Conservation (phyloP, 495 filamentous ascomycete genomes). For the Hypoxylon fragiforme region DNA sequence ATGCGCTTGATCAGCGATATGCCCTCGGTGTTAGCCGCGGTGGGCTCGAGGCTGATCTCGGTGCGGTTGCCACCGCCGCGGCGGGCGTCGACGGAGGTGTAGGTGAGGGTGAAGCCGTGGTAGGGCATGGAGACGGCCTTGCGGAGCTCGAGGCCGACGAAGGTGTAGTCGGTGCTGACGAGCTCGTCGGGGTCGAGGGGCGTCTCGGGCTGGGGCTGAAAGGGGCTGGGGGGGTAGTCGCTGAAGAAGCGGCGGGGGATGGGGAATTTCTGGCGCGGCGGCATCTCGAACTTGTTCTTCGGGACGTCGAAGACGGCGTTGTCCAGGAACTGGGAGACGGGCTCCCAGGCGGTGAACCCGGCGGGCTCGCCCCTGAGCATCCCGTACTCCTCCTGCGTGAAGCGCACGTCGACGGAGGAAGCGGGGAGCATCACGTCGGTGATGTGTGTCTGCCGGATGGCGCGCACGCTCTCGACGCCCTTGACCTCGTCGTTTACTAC, state of each 20-base stretch:
- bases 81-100: constrained; percentile 50
- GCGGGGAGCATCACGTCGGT: constrained; percentile 44
- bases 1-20: too few species aligned
- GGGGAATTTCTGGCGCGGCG: constrained; percentile 39
- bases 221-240: background rate
- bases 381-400: constrained; percentile 42
- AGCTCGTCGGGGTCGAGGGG: constrained; percentile 13
- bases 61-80: constrained; percentile 43
- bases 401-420: constrained; percentile 43
- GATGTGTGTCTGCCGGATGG: constrained; percentile 15
- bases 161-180: constrained; percentile 47
- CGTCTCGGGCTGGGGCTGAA: background rate
- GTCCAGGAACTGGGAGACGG: constrained; percentile 43
- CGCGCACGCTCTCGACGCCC: constrained; percentile 28
- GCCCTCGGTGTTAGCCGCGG: constrained; percentile 1
- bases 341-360: constrained; percentile 28
- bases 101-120: constrained; percentile 44
- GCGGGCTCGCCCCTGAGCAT: constrained; percentile 20
- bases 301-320: constrained; percentile 40
- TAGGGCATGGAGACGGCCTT: constrained; percentile 41
- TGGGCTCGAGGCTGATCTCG: constrained; percentile 50
- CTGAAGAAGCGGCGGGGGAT: constrained; percentile 40
- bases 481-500: constrained; percentile 28
- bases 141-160: constrained; percentile 50
- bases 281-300: constrained; percentile 41